These are phyloP conservation scores for Aspergillus amoenus DNA, from an alignment of 2,329 filamentous ascomycete species.

Conservation along the genomic window DNA sequence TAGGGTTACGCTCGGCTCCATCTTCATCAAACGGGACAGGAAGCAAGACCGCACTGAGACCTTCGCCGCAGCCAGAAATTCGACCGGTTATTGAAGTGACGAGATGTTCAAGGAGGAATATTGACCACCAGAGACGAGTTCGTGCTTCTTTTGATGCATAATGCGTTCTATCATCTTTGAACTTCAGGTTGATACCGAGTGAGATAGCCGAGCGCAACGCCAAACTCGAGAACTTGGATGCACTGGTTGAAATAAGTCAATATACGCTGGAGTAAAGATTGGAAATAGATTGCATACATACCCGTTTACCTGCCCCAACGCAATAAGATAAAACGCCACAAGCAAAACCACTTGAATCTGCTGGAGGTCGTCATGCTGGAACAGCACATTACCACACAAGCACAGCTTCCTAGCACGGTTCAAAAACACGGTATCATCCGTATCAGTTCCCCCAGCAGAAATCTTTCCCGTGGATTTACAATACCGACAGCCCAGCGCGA, in stretches of 20 bases:
- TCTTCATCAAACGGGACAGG: constrained; percentile 41
- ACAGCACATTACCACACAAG: constrained; percentile 36
- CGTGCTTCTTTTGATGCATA: constrained; percentile 41
- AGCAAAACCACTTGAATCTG: constrained; percentile 44
- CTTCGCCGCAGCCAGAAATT: constrained; percentile 38
- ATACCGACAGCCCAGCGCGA: constrained; percentile 45
- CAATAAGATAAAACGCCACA: constrained; percentile 41
- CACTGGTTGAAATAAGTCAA: constrained; percentile 23
- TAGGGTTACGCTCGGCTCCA: constrained; percentile 24
- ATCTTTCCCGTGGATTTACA: constrained; percentile 31
- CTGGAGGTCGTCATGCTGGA: constrained; percentile 43
- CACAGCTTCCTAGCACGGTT: constrained; percentile 40
- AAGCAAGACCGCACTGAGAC: constrained; percentile 38
- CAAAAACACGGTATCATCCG: constrained; percentile 41
- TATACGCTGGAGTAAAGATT: neutral
- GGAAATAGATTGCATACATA: constrained; percentile 15
- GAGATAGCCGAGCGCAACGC: constrained; percentile 42
- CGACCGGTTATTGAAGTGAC: constrained; percentile 45
- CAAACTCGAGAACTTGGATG: constrained; percentile 42
- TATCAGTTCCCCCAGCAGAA: constrained; percentile 25
- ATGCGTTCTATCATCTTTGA: constrained; percentile 35
- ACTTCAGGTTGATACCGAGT: constrained; percentile 43
- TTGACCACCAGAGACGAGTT: constrained; percentile 45
- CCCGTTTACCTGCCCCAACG: constrained; percentile 44
- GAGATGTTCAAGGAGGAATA: constrained; percentile 42